phyloP scores from a whole-genome alignment of 2,329 filamentous ascomycete genomes.

The Ophidiomyces ophidiicola region DNA sequence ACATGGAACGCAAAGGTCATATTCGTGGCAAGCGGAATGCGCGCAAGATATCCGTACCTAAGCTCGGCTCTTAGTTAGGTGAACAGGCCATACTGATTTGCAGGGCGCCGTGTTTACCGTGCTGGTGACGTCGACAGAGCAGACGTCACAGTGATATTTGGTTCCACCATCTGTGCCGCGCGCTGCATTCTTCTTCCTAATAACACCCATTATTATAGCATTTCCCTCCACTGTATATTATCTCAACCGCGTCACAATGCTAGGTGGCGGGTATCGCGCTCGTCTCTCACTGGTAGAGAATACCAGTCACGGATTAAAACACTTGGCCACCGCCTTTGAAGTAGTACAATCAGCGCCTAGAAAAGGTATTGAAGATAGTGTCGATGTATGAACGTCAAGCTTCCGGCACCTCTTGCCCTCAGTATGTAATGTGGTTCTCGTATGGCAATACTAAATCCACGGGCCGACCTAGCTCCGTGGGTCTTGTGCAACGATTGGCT shows the following conservation, averaged over 20 bases:
- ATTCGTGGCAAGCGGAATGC: slow-evolving; percentile 70
- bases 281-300: no score
- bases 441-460: no score
- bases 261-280: no score
- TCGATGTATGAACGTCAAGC: no score
- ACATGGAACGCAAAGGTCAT: slow-evolving; percentile 92
- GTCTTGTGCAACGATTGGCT: no score
- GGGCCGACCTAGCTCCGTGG: no score
- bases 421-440: no score
- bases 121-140: slow-evolving; percentile 90
- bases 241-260: slow-evolving; percentile 6
- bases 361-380: no score
- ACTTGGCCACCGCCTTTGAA: not conserved
- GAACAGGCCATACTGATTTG: not conserved
- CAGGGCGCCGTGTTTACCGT: slow-evolving; percentile 53
- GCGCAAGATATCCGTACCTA: slow-evolving; percentile 93
- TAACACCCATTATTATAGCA: slow-evolving; percentile 61
- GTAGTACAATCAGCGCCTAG: not conserved
- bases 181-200: slow-evolving; percentile 85
- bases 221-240: slow-evolving; percentile 11
- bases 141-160: slow-evolving; percentile 96
- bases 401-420: no score
- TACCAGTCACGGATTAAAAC: not conserved
- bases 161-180: slow-evolving; percentile 76
- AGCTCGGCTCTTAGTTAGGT: not conserved